Evolutionary conservation across 805 yeast genomes (phyloP), one percentile per base, ranked within the genome.

Genomic region (Myxozyma nipponensis): DNA sequence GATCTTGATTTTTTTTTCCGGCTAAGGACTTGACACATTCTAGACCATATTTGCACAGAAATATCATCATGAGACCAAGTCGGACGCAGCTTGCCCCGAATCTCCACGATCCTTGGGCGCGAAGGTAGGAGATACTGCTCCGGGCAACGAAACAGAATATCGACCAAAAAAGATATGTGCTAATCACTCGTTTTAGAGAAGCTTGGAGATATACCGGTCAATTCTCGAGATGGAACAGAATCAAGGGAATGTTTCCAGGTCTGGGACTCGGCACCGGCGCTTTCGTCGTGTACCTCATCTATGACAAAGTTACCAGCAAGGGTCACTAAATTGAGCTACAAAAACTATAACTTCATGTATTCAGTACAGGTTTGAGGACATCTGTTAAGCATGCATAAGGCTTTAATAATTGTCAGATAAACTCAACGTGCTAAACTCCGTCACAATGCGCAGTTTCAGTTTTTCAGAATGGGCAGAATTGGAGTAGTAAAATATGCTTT

Each of bases 151-250:
- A n/a, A n/a, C n/a, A n/a, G n/a, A n/a, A n/a, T n/a, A n/a, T n/a
- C n/a, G n/a, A n/a, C 3, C 18, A n/a, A 24, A 4, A n/a, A 7
- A 22, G 42, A 13, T 24, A 24, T 32, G 24, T n/a, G 1, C n/a
- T 23, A 22, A 17, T 42, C 21, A 25, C 42, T 19, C 13, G 17
- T 44, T 50, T 23, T 26, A 26, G 95, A 76, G 95, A 86, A 67
- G 93, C 95, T 42, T 86, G 95, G 95, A 82, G 95, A 75, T 84
- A 81, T 70, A 83, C 81, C 63, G 95, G 93, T 52, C 86, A 82
- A 46, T 87, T 87, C 72, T 76, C 85, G 47, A 79, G 87, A 61
- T 69, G 71, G 44, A 80, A 82, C 69, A 74, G 93, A 61, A 82
- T 80, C 68, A 81, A 76, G 62, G 81, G 81, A 50, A 76, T 86